These are phyloP conservation scores for Tricholoma bakamatsutake DNA, from an alignment of 768 basidiomycete species.

Conservation along the genomic window DNA sequence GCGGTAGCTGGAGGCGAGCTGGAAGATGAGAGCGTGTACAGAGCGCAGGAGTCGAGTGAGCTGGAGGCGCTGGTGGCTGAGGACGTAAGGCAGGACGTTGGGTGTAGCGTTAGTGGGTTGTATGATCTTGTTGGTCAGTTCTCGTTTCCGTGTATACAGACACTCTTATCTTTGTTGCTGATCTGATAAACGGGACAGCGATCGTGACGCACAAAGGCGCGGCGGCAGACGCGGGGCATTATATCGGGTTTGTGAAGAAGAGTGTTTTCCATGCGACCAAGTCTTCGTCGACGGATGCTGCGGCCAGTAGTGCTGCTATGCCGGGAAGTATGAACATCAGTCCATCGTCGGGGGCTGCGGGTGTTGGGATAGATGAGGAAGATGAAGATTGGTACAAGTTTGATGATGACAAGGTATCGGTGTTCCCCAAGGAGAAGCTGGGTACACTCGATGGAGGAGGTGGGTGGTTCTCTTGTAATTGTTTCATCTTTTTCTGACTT, in stretches of 20 bases:
- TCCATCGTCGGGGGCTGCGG: constrained; percentile 13
- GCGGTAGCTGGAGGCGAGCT: constrained; percentile 39
- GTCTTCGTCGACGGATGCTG: constrained; percentile 11
- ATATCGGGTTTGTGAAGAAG: constrained; percentile 89
- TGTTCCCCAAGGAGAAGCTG: constrained; percentile 83
- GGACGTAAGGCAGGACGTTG: constrained; percentile 60
- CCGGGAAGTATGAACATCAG: constrained; percentile 5
- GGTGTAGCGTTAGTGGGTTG: constrained; percentile 71
- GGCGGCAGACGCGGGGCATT: constrained; percentile 92
- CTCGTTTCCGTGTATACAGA: neutral
- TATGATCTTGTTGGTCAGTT: constrained; percentile 87
- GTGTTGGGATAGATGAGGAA: constrained; percentile 45
- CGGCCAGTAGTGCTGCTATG: constrained; percentile 9
- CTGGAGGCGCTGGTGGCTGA: constrained; percentile 60
- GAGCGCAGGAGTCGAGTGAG: constrained; percentile 59
- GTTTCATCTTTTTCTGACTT: neutral
- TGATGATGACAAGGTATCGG: constrained; percentile 90
- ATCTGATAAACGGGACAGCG: constrained; percentile 34
- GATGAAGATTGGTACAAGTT: constrained; percentile 95
- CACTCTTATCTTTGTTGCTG: neutral
- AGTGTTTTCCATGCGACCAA: constrained; percentile 51
- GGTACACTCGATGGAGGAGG: constrained; percentile 84
- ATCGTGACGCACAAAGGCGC: constrained; percentile 98
- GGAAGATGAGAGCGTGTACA: constrained; percentile 59
- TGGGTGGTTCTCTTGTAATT: constrained; percentile 8